A percentile compares a stretch with the other conserved stretches of the same genome.
phyloP scores from a whole-genome alignment of 2,329 filamentous ascomycete species.

The Fusarium sp. region DNA sequence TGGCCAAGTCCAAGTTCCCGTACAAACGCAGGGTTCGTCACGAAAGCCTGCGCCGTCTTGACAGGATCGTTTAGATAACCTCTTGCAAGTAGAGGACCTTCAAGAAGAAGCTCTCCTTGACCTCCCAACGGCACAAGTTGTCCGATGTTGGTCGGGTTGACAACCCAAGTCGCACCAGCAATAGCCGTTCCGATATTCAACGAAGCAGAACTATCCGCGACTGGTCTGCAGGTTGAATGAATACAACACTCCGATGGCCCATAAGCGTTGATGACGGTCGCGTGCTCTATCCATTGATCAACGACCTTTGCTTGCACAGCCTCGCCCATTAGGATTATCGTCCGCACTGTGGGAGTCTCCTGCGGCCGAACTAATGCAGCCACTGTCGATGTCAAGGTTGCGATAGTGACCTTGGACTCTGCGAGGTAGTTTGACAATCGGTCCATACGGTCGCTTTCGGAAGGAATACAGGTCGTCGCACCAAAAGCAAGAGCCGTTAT shows the following conservation, averaged over 20 bases:
- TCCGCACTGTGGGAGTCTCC: constrained; percentile 11
- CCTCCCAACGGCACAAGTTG: constrained; percentile 6
- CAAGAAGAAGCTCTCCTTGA: constrained; percentile 11
- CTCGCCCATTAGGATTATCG: constrained; percentile 10
- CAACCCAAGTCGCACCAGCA: constrained; percentile 6
- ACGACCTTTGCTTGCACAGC: constrained; percentile 6
- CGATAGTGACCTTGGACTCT: constrained; percentile 5
- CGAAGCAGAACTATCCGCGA: constrained; percentile 1
- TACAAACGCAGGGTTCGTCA: constrained; percentile 5
- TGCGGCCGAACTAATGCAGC: constrained; percentile 11
- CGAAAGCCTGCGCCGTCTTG: constrained; percentile 4
- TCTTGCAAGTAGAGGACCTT: constrained; percentile 10
- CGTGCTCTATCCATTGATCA: constrained; percentile 8
- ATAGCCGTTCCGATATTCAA: constrained; percentile 5
- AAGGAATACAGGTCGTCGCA: constrained; percentile 7
- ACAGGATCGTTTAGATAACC: constrained; percentile 7
- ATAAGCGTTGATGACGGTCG: constrained; percentile 4
- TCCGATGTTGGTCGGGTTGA: constrained; percentile 1
- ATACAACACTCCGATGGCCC: constrained; percentile 11
- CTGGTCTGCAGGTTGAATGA: constrained; percentile 8
- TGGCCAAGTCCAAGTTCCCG: constrained; percentile 4
- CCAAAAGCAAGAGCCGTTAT: constrained; percentile 7
- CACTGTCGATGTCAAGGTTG: constrained; percentile 9
- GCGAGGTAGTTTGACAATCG: constrained; percentile 3
- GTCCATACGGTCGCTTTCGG: constrained; percentile 3